Evolutionary conservation across 2,329 filamentous ascomycete species (phyloP).

Genomic region (Talaromyces sp.): DNA sequence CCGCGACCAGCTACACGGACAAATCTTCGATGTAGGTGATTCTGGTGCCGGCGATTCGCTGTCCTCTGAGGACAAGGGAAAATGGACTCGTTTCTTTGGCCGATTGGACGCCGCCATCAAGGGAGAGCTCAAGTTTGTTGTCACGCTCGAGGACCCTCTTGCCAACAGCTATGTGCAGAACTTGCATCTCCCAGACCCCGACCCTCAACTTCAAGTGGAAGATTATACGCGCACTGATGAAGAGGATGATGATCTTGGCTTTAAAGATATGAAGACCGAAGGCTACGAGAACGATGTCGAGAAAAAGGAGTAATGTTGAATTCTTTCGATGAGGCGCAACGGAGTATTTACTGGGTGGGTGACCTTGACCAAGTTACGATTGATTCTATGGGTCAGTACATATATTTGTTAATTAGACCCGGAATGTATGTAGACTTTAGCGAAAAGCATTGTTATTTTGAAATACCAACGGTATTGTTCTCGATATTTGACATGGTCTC

Average conservation of each 20-base stretch:
- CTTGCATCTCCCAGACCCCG: constrained; percentile 70
- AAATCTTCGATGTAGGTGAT: constrained; percentile 75
- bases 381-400: not conserved
- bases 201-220: constrained; percentile 75
- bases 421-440: not conserved
- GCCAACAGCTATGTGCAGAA: constrained; percentile 94
- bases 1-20: constrained; percentile 77
- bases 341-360: constrained; percentile 5
- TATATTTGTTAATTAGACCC: not conserved
- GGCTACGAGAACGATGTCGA: constrained; percentile 63
- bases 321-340: constrained; percentile 3
- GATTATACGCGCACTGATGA: constrained; percentile 84
- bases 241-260: constrained; percentile 87
- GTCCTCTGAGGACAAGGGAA: constrained; percentile 56
- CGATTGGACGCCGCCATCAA: constrained; percentile 72
- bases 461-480: not conserved
- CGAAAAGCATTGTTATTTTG: not conserved
- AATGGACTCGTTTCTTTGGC: constrained; percentile 79
- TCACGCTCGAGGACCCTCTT: constrained; percentile 81
- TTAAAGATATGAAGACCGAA: constrained; percentile 90
- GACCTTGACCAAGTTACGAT: not conserved
- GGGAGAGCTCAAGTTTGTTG: constrained; percentile 73
- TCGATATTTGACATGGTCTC: not conserved
- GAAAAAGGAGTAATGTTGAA: constrained; percentile 15
- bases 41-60: constrained; percentile 75